Base-by-base conservation (phyloP, 2,329 filamentous ascomycete genomes). In the Diaporthe citrichinensis region DNA sequence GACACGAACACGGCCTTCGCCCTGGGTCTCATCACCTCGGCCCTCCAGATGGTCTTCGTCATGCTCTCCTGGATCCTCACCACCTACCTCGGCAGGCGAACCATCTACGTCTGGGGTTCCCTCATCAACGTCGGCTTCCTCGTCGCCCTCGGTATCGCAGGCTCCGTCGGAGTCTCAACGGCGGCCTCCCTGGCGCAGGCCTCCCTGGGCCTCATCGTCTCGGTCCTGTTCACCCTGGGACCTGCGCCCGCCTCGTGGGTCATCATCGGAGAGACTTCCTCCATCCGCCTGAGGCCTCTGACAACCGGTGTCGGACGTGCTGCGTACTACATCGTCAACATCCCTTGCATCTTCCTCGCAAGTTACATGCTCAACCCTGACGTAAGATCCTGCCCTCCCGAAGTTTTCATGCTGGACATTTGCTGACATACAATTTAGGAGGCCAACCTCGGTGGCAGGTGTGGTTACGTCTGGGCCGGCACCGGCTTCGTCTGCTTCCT, bases 1-100 rank as follows among this genome's bases (percentile, higher is more conserved):
- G 75, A 76, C 1, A 83, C 81, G 5, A 84, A 92, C 78, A 87
- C 85, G 39, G 88, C 92, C 5, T 93, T 93, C 80, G 88, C 88
- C 51, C 85, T 93, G 23, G 90, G 90, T 82, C 88, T 93, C 39
- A 92, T 93, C 82, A 93, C 89, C 71, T 92, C 92, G 0, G 89
- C 87, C 67, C 90, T 93, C 2, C 90, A 92, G 81, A 85, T 83
- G 82, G 83, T 94, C 81, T 87, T 92, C 76, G 90, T 92, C 81
- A 92, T 92, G 88, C 85, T 92, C 57, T 93, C 91, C 75, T 93
- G 92, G 92, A 83, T 93, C 74, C 88, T 94, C 68, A 93, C 90
- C 20, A 88, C 89, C 1, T 93, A 91, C 82, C 86, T 91, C 72
- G 91, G 91, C 80, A 89, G 91, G 75, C 91, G 91, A 71, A 88